phyloP scores from a whole-genome alignment of 306 rosid species.

The Trifolium subterraneum region DNA sequence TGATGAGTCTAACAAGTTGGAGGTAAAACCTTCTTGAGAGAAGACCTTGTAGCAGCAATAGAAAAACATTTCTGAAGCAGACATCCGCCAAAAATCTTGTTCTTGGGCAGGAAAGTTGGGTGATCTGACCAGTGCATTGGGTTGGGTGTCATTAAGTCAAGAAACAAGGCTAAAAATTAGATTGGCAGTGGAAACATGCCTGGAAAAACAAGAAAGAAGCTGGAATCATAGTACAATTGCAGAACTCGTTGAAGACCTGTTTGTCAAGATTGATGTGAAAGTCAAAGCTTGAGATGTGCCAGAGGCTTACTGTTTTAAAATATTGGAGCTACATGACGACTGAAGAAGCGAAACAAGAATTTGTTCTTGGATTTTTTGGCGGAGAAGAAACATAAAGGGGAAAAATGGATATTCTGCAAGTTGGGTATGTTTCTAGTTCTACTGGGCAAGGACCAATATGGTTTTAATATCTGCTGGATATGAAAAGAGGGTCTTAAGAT shows the following conservation, averaged over 20 bases:
- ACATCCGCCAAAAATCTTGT: neutral
- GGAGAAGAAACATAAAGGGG: neutral
- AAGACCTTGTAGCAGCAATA: neutral
- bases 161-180: neutral
- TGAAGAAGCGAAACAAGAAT: constrained; percentile 1
- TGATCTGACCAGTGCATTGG: neutral
- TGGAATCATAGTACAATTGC: neutral
- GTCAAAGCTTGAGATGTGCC: neutral
- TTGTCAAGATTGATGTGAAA: neutral
- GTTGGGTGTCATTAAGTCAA: neutral
- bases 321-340: neutral
- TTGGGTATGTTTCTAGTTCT: neutral
- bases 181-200: neutral
- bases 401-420: neutral
- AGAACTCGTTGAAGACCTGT: neutral
- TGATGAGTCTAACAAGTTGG: neutral
- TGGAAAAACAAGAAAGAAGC: neutral
- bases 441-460: neutral
- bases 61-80: neutral
- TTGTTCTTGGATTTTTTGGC: neutral
- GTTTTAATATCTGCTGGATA: neutral
- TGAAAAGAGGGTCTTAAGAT: neutral
- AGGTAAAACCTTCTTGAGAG: neutral
- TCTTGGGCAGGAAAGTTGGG: neutral
- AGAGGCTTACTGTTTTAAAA: neutral